Evolutionary conservation across 768 basidiomycete species (phyloP).

Genomic region (Cystobasidiopsis lactophilus): DNA sequence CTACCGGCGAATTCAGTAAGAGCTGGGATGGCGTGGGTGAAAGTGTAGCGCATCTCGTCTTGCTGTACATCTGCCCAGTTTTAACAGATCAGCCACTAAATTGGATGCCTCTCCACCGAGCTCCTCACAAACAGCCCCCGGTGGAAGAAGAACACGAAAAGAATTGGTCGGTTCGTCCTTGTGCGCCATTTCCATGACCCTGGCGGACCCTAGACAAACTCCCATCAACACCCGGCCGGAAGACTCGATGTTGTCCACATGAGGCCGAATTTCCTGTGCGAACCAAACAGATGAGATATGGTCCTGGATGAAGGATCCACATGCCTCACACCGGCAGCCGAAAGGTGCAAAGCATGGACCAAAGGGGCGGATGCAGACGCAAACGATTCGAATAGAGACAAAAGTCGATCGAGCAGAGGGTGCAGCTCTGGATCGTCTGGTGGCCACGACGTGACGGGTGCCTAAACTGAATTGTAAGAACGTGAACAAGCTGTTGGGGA

Average conservation of each 20-base stretch:
- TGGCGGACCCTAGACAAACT: constrained; percentile 23
- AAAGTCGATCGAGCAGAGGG: neutral
- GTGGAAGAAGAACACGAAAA: neutral
- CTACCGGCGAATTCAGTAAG: constrained; percentile 18
- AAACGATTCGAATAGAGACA: neutral
- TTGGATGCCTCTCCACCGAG: neutral
- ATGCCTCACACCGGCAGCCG: constrained; percentile 22
- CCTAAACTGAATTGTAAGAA: too few relatives aligned
- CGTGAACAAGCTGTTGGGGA: too few relatives aligned
- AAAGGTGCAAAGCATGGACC: constrained; percentile 28
- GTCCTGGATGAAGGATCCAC: constrained; percentile 15
- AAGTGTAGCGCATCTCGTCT: constrained; percentile 25
- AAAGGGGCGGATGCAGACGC: constrained; percentile 8
- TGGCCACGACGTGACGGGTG: too few relatives aligned
- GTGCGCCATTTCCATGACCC: constrained; percentile 22
- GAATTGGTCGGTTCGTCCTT: constrained; percentile 5
- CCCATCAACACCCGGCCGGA: constrained; percentile 26
- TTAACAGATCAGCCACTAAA: constrained; percentile 14
- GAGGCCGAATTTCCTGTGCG: constrained; percentile 25
- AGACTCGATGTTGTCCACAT: constrained; percentile 28
- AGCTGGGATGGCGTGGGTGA: constrained; percentile 26
- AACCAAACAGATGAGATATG: constrained; percentile 27
- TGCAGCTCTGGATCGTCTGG: too few relatives aligned
- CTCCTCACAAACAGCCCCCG: neutral
- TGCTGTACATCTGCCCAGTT: constrained; percentile 27